These are phyloP conservation scores for Paramecium bursaria DNA, from an alignment of 73 alveolate genomes.

Conservation along the genomic window DNA sequence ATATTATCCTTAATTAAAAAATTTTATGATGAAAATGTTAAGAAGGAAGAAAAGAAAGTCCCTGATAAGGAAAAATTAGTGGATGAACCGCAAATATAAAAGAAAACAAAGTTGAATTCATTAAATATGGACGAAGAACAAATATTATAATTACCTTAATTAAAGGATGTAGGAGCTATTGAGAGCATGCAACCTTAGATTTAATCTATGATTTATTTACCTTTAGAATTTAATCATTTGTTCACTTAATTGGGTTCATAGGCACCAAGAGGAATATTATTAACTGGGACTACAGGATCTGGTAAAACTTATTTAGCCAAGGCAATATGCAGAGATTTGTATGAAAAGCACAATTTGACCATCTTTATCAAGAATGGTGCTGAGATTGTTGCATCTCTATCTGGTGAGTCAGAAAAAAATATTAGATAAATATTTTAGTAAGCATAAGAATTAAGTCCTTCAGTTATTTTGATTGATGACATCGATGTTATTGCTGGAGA, in stretches of 20 bases:
- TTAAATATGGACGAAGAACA: conserved; percentile 27
- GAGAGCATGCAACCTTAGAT: conserved; percentile 6
- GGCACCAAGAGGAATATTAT: conserved; percentile 67
- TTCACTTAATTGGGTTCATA: conserved; percentile 40
- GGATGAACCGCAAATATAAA: neutral
- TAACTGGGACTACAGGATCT: conserved; percentile 67
- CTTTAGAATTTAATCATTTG: conserved; percentile 49
- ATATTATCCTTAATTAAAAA: too few species aligned
- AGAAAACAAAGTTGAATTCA: neutral
- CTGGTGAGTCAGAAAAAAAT: conserved; percentile 90
- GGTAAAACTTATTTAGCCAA: conserved; percentile 66
- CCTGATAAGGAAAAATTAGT: conserved; percentile 23
- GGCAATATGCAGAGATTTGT: conserved; percentile 67
- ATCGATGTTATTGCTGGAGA: conserved; percentile 98
- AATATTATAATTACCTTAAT: conserved; percentile 16
- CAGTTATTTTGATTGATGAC: conserved; percentile 98
- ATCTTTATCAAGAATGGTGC: conserved; percentile 64
- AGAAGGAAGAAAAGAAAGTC: too few species aligned
- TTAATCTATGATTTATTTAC: conserved; percentile 63
- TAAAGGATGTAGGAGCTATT: conserved; percentile 48
- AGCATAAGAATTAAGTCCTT: conserved; percentile 95
- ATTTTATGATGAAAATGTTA: too few species aligned
- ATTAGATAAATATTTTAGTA: conserved; percentile 95
- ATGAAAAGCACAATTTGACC: conserved; percentile 47
- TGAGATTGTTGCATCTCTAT: conserved; percentile 60